These are phyloP conservation scores for Grosmannia huntii DNA, from an alignment of 2,329 filamentous ascomycete species.

Conservation along the genomic window DNA sequence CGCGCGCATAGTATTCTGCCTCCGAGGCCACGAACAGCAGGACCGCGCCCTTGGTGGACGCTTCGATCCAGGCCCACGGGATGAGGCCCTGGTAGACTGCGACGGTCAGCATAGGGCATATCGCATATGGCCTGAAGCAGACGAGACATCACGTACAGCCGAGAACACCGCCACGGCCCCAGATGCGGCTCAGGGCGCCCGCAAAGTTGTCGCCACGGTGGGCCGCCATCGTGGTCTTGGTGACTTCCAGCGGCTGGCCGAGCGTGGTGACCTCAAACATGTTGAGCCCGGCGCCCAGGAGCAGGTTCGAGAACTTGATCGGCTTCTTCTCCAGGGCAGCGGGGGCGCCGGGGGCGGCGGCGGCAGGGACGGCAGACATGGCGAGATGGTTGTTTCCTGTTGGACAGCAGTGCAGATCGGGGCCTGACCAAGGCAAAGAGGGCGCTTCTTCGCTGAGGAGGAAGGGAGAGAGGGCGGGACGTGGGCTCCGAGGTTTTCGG, in stretches of 20 bases:
- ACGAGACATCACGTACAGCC: conserved; percentile 54
- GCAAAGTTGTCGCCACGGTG: conserved; percentile 83
- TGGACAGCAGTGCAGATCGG: neutral
- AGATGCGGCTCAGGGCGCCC: conserved; percentile 72
- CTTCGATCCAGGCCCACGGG: conserved; percentile 99
- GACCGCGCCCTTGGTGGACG: conserved; percentile 97
- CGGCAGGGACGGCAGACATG: conserved; percentile 49
- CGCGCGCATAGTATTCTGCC: conserved; percentile 87
- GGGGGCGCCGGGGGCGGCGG: conserved; percentile 34
- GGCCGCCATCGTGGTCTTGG: conserved; percentile 99
- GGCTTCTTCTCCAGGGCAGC: conserved; percentile 89
- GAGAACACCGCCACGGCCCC: conserved; percentile 82
- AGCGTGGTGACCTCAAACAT: conserved; percentile 72
- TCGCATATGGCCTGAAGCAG: too few species aligned
- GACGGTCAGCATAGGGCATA: neutral
- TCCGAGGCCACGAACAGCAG: conserved; percentile 98
- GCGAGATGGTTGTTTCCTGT: conserved; percentile 18
- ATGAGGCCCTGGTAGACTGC: conserved; percentile 98
- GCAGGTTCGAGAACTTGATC: conserved; percentile 98
- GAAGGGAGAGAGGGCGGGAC: conserved; percentile 1
- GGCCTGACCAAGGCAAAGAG: conserved; percentile 98
- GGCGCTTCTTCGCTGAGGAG: conserved; percentile 64
- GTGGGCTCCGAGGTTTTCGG: neutral
- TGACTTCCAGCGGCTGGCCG: conserved; percentile 82
- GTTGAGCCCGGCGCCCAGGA: conserved; percentile 88